Base-by-base conservation (phyloP, 805 yeast genomes). In the Cyberlindnera meyerae region DNA sequence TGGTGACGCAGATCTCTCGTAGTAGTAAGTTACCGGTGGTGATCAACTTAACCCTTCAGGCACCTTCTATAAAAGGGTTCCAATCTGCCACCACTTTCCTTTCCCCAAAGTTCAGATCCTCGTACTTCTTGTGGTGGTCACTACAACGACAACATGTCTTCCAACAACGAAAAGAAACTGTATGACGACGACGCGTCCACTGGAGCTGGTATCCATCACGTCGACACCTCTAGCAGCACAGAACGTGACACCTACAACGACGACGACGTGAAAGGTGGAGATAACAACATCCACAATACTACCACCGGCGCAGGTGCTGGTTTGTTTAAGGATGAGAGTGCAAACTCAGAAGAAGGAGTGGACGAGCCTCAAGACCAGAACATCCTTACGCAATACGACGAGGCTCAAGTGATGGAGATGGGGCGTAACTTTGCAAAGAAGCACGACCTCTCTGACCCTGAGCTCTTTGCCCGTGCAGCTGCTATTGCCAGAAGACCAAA, bases 321-420 rank as follows among this genome's bases (percentile, higher is more conserved):
- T n/a, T 21, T 32, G 11, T 37, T 42, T 35, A 13, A 25, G 8
- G 37, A 26, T n/a, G 39, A 31, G 8, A n/a, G 22, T 9, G 22
- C 22, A 7, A 20, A 20, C 22, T 20, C 22, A 2, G 39, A 39
- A 4, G 34, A 24, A 7, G 14, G 16, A 11, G 33, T 31, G 6
- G 22, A 34, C 14, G 36, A 48, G 26, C 21, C 27, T 3, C 41
- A 45, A 13, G 57, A 52, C 12, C 62, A 60, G 20, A 78, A 78
- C 47, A 70, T 77, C 35, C 58, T 78, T 39, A 56, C 73, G 2
- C 77, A 75, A 52, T 79, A 79, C 49, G 58, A 77, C 13, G 79
- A 76, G 44, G 71, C 70, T 18, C 82, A 79, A 51, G 82, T 75
- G 6, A 75, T 74, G 75, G 71, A 68, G 42, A 79, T 79, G 84